phyloP scores from a whole-genome alignment of 805 yeast species.

The Myxozyma sirexii region DNA sequence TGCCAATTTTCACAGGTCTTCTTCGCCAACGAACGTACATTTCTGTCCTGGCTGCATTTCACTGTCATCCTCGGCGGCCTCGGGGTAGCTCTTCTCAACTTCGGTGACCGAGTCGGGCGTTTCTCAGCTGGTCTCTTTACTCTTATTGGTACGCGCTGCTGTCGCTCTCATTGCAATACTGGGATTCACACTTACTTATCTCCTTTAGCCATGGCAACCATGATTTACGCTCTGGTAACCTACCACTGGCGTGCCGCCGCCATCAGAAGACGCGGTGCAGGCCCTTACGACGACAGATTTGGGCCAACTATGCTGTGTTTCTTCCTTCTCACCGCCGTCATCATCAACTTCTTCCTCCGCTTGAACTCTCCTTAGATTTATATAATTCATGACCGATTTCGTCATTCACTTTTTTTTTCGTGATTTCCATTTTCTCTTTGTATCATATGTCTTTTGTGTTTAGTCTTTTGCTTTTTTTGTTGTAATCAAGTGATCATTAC shows the following conservation, averaged over 20 bases:
- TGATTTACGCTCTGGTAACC: constrained; percentile 92
- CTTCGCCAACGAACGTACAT: constrained; percentile 98
- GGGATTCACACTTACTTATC: background rate
- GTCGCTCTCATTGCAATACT: background rate
- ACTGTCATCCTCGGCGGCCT: constrained; percentile 97
- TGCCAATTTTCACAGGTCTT: constrained; percentile 55
- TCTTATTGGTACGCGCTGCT: constrained; percentile 52
- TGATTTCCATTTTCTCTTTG: background rate
- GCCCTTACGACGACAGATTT: constrained; percentile 98
- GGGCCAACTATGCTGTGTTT: constrained; percentile 98
- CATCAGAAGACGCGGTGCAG: constrained; percentile 94
- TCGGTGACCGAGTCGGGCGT: constrained; percentile 92
- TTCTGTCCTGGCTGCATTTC: constrained; percentile 96
- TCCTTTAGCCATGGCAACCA: constrained; percentile 82
- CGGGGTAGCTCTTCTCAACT: constrained; percentile 93
- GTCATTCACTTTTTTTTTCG: background rate
- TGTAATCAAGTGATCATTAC: background rate
- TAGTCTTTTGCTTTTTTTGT: background rate
- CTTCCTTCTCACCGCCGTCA: constrained; percentile 88
- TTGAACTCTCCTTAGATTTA: constrained; percentile 48
- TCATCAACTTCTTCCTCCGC: constrained; percentile 87
- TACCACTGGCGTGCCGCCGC: constrained; percentile 99
- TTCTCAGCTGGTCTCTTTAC: constrained; percentile 94
- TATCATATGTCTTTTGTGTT: background rate
- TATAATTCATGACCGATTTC: constrained; percentile 55